phyloP scores from a whole-genome alignment of 768 basidiomycete species.

The Baorangia bicolor region DNA sequence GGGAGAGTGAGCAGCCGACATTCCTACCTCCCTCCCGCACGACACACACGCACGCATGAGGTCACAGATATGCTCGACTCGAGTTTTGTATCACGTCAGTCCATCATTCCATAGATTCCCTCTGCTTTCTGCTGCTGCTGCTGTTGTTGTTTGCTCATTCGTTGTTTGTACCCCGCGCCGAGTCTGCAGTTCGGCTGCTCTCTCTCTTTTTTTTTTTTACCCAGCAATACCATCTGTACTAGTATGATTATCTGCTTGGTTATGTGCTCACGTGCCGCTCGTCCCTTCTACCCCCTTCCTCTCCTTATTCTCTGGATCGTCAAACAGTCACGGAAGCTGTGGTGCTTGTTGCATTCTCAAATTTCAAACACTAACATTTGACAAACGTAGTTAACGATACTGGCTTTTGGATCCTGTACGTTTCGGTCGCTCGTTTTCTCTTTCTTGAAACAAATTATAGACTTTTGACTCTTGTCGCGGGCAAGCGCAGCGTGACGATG shows the following conservation, averaged over 20 bases:
- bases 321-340: neutral
- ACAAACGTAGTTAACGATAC: neutral
- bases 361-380: neutral
- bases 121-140: slow-evolving; percentile 7
- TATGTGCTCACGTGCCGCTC: slow-evolving; percentile 10
- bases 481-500: no score
- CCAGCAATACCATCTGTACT: slow-evolving; percentile 20
- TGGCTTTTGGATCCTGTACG: no score
- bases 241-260: slow-evolving; percentile 16
- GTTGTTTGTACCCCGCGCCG: slow-evolving; percentile 3
- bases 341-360: neutral
- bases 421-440: neutral
- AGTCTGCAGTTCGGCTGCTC: neutral
- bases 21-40: no score
- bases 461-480: neutral
- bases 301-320: neutral
- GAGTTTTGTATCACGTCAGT: slow-evolving; percentile 8
- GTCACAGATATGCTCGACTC: neutral
- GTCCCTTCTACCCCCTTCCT: neutral
- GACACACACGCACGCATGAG: neutral
- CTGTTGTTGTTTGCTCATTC: slow-evolving; percentile 15
- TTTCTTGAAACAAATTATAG: neutral
- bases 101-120: slow-evolving; percentile 14
- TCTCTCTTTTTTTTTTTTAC: neutral
- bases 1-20: slow-evolving; percentile 33